Evolutionary conservation across 331 rosid genomes (phyloP), one percentile per base, ranked within the genome.

Genomic region (Quercus tomentella): DNA sequence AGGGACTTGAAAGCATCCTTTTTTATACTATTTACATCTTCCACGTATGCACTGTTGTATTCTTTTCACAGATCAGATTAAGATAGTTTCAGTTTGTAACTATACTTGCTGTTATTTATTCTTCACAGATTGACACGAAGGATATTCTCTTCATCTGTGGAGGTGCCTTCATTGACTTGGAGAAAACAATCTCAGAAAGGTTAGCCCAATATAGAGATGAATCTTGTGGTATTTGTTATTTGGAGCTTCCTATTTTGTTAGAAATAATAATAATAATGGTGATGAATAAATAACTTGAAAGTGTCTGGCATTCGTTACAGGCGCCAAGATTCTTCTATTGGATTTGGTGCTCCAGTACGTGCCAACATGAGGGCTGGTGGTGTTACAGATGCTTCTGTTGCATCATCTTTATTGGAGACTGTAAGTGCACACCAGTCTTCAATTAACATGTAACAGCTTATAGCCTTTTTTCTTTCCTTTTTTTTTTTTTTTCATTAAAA

Each of bases 141-240:
- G 94, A 96, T 77, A 96, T 96, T 85, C 99, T 96, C 76, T 96
- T 96, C 89, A 91, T 96, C 73, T 93, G 97, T 73, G 99, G 99
- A 66, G 98, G 99, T 71, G 98, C 99, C 70, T 95, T 95, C 87
- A 57, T 91, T 73, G 99, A 96, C 91, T 87, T 96, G 30, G 99
- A 96, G 92, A 96, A 96, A 86, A 96, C 99, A 16, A 88, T 96
- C 88, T 96, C 99, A 23, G 99, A 96, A 87, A 96, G 99, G 99
- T 96, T 82, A 60, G 76, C 58, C 61, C 77, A 54, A 83, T 70
- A 66, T 77, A 76, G 81, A 73, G 74, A 68, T 45, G 7, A 67
- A n/a, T 18, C 11, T 25, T 75, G 20, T 25, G 51, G 8, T 43
- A 30, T 37, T 81, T 1, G 55, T 15, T 23, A 3, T 35, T 20